Base-by-base conservation (phyloP, 169 alveolate species). In the Plasmodium malariae region DNA sequence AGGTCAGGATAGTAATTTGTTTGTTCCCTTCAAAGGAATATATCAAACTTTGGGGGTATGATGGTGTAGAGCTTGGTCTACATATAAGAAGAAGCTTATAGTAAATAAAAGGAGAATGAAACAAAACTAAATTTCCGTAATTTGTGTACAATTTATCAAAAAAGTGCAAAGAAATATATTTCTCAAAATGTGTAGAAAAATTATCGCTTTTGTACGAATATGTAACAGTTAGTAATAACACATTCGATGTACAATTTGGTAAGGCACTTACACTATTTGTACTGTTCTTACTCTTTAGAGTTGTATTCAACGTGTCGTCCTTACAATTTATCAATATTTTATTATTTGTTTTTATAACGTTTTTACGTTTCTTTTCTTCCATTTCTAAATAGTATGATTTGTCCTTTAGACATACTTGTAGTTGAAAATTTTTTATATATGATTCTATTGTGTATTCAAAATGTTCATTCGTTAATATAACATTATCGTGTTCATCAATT, bases 401-500 rank as follows among this genome's bases (percentile, higher is more conserved):
- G 14, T 67, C 49, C 36, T 80, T 49, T 24, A 65, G 51, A 24
- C 90, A 80, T 34, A 65, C 11, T 6, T 65, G 34, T n/a, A n/a
- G n/a, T 7, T 36, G 60, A 48, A 80, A 57, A 43, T 67, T 43
- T 51, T 19, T 37, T 0, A 26, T 19, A 28, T 24, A n/a, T 0
- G 59, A 40, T 51, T 80, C 80, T 17, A 80, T 21, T 24, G 71
- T 67, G 45, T 80, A 80, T 0, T 7, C 19, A 32, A 80, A 80
- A 11, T 36, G n/a, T 40, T 80, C 90, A 34, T 80, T 80, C 7
- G 76, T 80, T 26, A 80, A 32, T 12, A 80, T 80, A 0, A 80
- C 83, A 65, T 80, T 80, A 36, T 80, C 90, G 30, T 80, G 11
- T 2, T 63, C 83, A 37, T 80, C 90, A 21, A 80, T 59, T 2